Evolutionary conservation across 805 yeast species (phyloP), one percentile per base, ranked within the genome.

Genomic region (Debaryomyces maramus): DNA sequence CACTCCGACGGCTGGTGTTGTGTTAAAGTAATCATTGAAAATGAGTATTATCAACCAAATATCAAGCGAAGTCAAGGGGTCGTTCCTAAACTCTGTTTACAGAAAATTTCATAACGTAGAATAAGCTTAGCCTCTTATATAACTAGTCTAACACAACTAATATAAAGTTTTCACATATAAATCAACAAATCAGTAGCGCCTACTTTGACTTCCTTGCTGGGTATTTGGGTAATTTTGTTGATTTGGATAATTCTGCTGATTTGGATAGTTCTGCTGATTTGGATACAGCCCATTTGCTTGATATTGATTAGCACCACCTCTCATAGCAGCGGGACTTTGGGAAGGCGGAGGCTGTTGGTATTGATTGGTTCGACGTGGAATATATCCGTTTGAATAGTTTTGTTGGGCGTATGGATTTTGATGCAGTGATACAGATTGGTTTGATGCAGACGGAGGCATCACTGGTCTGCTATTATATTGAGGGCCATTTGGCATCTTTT

Each of bases 1-100:
- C 64, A 59, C 41, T 44, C 60, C 9, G 73, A 67, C 34, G 72
- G 70, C 3, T 70, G 75, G 75, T 66, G 70, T 43, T 51, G 53
- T 14, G 64, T 65, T 13, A 52, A 49, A 20, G 6, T 50, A 14
- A 31, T 45, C 26, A 5, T 6, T 6, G 13, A 30, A 36, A 11
- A 16, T 18, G 23, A 14, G 11, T 17, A 16, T n/a, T 29, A 16
- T 4, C 13, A 15, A 3, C 11, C 11, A 14, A 8, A n/a, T 5
- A 10, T n/a, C 8, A 16, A 10, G 46, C 40, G 1, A 9, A 45
- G 42, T 10, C 41, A 39, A 6, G 73, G 75, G 2, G 56, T 67
- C 46, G 62, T 66, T 3, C 75, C 75, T 0, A 46, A 48, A 30
- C 41, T 55, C 31, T 60, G 66, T 45, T 45, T 65, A 17, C 46